Percentiles rank a stretch among this genome's conserved stretches.
phyloP scores from a whole-genome alignment of 2,329 filamentous ascomycete species.

The Gyromitra esculenta region DNA sequence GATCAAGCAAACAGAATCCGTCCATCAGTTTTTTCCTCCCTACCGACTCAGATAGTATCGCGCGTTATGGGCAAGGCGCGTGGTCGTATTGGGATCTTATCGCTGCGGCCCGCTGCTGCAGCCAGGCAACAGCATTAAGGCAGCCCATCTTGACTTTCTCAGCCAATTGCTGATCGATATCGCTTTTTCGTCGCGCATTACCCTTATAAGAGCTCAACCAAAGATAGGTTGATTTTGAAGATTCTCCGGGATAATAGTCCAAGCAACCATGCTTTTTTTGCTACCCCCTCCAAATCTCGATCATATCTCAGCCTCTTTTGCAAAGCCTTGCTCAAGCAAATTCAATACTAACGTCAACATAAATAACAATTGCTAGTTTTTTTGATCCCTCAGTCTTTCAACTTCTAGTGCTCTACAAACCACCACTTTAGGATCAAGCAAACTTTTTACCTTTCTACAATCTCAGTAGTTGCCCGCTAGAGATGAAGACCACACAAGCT shows the following conservation, averaged over 20 bases:
- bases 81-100: slow-evolving; percentile 1
- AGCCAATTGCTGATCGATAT: not conserved
- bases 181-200: not conserved
- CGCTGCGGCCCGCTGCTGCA: slow-evolving; percentile 15
- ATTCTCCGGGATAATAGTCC: not conserved
- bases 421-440: not conserved
- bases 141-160: not conserved
- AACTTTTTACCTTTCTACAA: not conserved
- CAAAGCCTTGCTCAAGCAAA: not conserved
- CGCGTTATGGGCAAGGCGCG: not conserved
- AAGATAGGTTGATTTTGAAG: not conserved
- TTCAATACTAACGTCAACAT: not conserved
- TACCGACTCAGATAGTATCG: not conserved
- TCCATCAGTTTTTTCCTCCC: not conserved
- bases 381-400: not conserved
- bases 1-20: not conserved
- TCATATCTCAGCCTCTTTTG: not conserved
- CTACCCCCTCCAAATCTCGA: not conserved
- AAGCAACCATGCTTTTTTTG: not conserved
- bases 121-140: slow-evolving; percentile 11
- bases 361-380: slow-evolving; percentile 7
- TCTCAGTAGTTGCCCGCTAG: not conserved
- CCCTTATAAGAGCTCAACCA: not conserved
- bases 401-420: not conserved
- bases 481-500: slow-evolving; percentile 1